Percentiles rank a stretch among this genome's conserved stretches.
phyloP scores from a whole-genome alignment of 345 rosid genomes.

The Corchorus olitorius region DNA sequence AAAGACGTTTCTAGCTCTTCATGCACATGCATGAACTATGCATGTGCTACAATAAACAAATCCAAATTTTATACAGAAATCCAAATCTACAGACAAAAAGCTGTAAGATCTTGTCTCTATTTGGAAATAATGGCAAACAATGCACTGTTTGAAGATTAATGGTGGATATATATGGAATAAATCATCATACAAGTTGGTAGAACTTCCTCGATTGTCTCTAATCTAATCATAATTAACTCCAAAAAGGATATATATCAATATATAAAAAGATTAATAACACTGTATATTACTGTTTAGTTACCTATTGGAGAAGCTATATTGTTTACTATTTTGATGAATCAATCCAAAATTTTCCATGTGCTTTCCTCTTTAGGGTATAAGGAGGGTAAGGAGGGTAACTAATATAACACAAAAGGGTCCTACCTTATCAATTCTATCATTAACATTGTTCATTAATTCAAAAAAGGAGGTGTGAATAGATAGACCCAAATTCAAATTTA shows the following conservation, averaged over 20 bases:
- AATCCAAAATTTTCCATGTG: neutral
- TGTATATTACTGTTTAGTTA: neutral
- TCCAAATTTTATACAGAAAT: neutral
- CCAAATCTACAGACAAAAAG: constrained; percentile 4
- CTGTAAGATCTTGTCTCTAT: neutral
- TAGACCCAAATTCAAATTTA: too few species aligned
- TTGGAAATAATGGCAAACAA: neutral
- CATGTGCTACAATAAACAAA: neutral
- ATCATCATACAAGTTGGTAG: neutral
- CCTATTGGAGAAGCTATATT: neutral
- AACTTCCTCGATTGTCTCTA: neutral
- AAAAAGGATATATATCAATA: neutral
- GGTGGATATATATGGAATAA: neutral
- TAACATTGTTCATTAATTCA: too few species aligned
- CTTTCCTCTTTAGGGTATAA: neutral
- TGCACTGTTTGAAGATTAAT: neutral
- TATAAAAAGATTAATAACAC: neutral
- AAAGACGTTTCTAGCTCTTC: neutral
- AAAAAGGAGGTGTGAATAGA: too few species aligned
- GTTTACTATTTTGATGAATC: too few species aligned
- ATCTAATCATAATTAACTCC: neutral
- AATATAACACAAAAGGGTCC: neutral
- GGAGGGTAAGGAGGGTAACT: neutral
- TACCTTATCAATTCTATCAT: neutral
- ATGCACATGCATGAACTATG: neutral